These are phyloP conservation scores for Auricularia sp. DNA, from an alignment of 768 basidiomycete species.

Conservation along the genomic window DNA sequence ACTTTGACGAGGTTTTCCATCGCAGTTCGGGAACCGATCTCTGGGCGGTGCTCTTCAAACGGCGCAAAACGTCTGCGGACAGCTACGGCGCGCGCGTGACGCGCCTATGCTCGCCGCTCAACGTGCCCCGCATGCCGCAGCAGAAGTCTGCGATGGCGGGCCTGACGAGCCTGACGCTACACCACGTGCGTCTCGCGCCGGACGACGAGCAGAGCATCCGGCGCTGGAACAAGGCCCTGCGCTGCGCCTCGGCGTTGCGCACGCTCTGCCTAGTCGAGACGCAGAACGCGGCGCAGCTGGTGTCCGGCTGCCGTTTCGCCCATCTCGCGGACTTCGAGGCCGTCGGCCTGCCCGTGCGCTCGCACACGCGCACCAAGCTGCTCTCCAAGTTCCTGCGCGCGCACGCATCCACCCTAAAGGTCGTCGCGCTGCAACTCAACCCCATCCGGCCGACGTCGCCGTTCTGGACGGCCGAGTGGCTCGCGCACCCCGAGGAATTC, in stretches of 20 bases:
- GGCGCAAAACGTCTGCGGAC: not conserved
- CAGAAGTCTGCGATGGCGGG: not conserved
- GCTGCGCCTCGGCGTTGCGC: not conserved
- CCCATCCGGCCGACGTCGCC: not conserved
- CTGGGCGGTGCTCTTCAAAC: not conserved
- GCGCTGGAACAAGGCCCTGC: not conserved
- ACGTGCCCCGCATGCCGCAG: not conserved
- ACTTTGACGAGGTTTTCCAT: not conserved
- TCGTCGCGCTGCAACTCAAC: not conserved
- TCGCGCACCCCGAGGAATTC: not conserved
- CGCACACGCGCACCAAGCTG: not conserved
- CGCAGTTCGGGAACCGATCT: not conserved
- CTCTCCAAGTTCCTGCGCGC: not conserved
- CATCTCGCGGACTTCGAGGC: not conserved
- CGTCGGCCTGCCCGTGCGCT: not conserved
- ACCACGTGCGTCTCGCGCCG: not conserved
- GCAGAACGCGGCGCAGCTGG: not conserved
- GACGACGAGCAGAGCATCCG: not conserved
- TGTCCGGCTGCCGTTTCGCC: not conserved
- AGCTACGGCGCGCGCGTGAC: not conserved
- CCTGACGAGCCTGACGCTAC: not conserved
- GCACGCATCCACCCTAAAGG: not conserved
- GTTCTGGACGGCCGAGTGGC: not conserved
- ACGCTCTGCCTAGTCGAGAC: not conserved
- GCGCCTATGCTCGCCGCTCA: not conserved